Conservation (phyloP, 2,329 filamentous ascomycete genomes). For the Dothideomycetes sp. region DNA sequence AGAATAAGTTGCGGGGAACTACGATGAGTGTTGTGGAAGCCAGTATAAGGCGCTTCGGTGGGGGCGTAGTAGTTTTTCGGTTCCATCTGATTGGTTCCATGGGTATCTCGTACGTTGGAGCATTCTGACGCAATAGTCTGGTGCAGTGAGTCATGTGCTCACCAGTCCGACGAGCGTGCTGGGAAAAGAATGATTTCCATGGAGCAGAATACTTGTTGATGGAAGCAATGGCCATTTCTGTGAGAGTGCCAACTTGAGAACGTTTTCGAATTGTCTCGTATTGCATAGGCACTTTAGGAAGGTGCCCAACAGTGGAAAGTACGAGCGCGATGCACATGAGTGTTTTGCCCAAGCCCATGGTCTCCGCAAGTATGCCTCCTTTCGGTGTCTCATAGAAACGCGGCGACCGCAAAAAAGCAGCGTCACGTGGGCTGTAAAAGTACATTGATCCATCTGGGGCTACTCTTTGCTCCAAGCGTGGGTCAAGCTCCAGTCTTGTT, state of each 20-base stretch:
- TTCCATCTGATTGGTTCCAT: constrained; percentile 27
- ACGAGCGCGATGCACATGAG: constrained; percentile 67
- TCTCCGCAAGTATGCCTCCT: constrained; percentile 71
- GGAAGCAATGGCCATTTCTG: constrained; percentile 64
- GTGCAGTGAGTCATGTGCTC: constrained; percentile 43
- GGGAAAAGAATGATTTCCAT: constrained; percentile 56
- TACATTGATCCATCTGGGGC: constrained; percentile 54
- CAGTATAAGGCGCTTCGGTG: constrained; percentile 46
- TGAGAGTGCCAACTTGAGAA: constrained; percentile 47
- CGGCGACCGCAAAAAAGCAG: constrained; percentile 52
- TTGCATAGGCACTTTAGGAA: constrained; percentile 53
- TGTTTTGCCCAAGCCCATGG: constrained; percentile 77
- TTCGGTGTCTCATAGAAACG: constrained; percentile 60
- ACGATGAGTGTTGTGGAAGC: constrained; percentile 65
- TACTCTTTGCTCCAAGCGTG: constrained; percentile 50
- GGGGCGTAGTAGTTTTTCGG: constrained; percentile 27
- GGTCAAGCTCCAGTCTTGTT: constrained; percentile 57
- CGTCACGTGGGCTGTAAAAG: constrained; percentile 59
- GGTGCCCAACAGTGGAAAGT: constrained; percentile 61
- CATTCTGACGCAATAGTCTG: constrained; percentile 33
- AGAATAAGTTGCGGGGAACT: constrained; percentile 70
- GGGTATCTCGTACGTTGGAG: constrained; percentile 30
- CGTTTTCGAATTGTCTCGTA: constrained; percentile 37
- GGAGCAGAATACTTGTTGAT: constrained; percentile 57
- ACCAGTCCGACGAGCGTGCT: constrained; percentile 34